Evolutionary conservation across 176 grass and related monocot species (phyloP).

Genomic region (Raddia guianensis): DNA sequence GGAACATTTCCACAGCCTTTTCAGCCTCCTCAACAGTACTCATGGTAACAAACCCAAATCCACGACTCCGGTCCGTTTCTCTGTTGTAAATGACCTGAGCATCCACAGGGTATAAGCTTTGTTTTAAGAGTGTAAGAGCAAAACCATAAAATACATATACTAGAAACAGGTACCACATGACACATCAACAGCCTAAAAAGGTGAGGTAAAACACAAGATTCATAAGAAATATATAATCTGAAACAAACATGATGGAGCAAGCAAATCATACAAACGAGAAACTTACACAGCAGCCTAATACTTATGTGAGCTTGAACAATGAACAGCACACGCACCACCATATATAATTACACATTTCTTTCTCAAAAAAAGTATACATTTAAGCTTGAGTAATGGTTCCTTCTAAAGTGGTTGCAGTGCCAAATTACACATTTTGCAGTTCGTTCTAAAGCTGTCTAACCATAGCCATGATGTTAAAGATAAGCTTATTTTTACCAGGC

Average conservation of each 20-base stretch:
- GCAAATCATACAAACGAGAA: not conserved
- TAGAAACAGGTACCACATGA: not conserved
- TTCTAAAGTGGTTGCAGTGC: not conserved
- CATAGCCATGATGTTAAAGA: no score
- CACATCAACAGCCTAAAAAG: not conserved
- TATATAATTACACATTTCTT: not conserved
- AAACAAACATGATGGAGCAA: not conserved
- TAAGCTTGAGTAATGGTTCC: not conserved
- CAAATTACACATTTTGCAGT: no score
- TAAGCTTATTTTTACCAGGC: not conserved
- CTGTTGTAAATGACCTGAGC: conserved; percentile 84
- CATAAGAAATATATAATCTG: not conserved
- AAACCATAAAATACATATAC: not conserved
- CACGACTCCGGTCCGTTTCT: conserved; percentile 73
- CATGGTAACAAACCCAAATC: conserved; percentile 89
- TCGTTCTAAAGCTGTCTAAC: no score
- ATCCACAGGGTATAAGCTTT: not conserved
- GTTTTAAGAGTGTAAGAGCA: not conserved
- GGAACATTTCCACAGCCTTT: conserved; percentile 78
- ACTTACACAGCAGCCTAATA: not conserved
- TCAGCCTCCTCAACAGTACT: conserved; percentile 87
- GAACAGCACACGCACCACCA: not conserved
- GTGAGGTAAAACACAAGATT: not conserved
- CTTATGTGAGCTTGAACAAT: not conserved
- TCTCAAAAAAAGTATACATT: no score